Conservation (phyloP, 495 filamentous ascomycete species). For the Aspergillus olivimuriae region DNA sequence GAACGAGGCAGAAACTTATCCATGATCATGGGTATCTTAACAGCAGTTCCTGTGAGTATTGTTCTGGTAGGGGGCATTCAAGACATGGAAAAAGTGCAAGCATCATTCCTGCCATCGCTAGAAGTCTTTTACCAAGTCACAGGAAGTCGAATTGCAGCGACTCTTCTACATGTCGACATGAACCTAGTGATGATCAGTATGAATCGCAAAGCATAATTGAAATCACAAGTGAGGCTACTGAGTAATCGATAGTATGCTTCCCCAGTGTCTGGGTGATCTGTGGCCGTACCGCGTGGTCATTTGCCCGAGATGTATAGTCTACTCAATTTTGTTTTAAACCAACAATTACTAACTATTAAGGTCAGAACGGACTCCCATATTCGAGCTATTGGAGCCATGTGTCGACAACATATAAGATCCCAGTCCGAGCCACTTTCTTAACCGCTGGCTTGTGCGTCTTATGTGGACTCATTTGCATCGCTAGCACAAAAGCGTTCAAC, state of each 20-base stretch:
- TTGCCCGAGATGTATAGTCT: conserved; percentile 17
- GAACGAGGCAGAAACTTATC: conserved; percentile 17
- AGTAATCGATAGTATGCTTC: conserved; percentile 6
- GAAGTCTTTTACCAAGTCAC: conserved; percentile 29
- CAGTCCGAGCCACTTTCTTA: conserved; percentile 17
- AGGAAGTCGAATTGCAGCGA: conserved; percentile 17
- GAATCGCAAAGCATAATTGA: not conserved
- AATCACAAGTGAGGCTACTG: not conserved
- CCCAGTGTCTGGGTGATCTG: conserved; percentile 16
- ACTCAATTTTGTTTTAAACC: not conserved
- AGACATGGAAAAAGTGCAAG: conserved; percentile 25
- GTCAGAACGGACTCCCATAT: conserved; percentile 19
- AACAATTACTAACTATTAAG: not conserved
- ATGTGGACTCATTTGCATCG: conserved; percentile 35
- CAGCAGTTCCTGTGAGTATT: conserved; percentile 22
- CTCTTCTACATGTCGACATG: conserved; percentile 22
- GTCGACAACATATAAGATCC: conserved; percentile 10
- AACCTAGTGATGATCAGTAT: conserved; percentile 24
- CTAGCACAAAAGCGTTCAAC: conserved; percentile 34
- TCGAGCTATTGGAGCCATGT: conserved; percentile 12
- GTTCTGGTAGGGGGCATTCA: conserved; percentile 22
- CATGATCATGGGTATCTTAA: conserved; percentile 20
- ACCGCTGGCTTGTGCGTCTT: conserved; percentile 22
- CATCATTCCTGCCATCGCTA: conserved; percentile 18
- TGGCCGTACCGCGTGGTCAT: conserved; percentile 20